Conservation (phyloP, 2,329 filamentous ascomycete genomes). For the Apiospora rasikravindrae region DNA sequence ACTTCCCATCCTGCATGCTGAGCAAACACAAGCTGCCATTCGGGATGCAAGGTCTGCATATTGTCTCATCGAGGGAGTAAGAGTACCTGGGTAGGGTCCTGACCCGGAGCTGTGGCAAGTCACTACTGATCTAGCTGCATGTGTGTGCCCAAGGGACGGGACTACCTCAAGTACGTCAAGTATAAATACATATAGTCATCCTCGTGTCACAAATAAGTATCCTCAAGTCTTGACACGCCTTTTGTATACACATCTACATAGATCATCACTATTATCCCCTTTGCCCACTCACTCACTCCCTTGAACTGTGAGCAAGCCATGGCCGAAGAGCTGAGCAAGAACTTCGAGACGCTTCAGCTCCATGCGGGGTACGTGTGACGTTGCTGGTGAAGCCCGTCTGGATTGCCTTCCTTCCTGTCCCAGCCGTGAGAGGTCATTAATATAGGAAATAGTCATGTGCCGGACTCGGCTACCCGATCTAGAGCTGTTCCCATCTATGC, state of each 20-base stretch:
- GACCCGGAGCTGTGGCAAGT: not conserved
- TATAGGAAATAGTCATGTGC: constrained; percentile 65
- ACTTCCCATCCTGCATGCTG: not conserved
- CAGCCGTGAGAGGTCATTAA: not conserved
- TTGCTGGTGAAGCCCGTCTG: constrained; percentile 14
- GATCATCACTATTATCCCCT: not conserved
- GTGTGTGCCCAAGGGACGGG: not conserved
- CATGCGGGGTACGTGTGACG: constrained; percentile 72
- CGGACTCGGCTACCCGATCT: constrained; percentile 82
- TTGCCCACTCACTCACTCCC: not conserved
- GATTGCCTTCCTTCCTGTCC: constrained; percentile 18
- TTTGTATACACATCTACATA: not conserved
- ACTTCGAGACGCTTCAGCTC: constrained; percentile 86
- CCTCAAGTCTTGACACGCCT: not conserved
- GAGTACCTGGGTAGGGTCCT: not conserved
- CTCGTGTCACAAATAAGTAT: not conserved
- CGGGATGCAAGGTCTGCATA: not conserved
- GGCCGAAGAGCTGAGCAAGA: constrained; percentile 56
- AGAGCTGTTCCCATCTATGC: constrained; percentile 96
- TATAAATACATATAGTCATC: constrained; percentile 10
- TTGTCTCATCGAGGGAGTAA: not conserved
- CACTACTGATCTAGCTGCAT: not conserved
- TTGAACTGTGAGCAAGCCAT: constrained; percentile 34
- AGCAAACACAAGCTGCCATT: not conserved
- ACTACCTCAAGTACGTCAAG: not conserved